Evolutionary conservation across 2,329 filamentous ascomycete species (phyloP), one percentile per base, ranked within the genome.

Genomic region (Verticillium nonalfalfae): DNA sequence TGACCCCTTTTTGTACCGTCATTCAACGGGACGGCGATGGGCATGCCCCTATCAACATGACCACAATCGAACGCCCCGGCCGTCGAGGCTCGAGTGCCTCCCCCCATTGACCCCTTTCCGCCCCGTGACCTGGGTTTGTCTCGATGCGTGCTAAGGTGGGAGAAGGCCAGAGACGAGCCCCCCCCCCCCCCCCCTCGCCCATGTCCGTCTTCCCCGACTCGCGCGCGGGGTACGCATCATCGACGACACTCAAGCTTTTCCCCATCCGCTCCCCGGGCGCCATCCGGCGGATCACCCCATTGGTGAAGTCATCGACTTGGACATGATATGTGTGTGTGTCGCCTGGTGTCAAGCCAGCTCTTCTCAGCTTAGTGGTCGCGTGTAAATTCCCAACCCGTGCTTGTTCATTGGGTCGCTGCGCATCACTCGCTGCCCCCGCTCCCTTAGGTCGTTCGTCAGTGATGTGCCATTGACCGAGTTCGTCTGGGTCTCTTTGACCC

Each of bases 301-400:
- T 65, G 64, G 64, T 64, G 64, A 65, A 61, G 61, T 64, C 62
- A 64, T 52, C 18, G 45, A n/a, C 45, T 18, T 10, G 9, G 9
- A n/a, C 18, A 3, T 52, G 1, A 18, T 21, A 10, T 52, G 45
- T 50, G 40, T 21, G 7, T 9, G 45, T 52, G 40, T 50, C 39
- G 26, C 26, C 26, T 31, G 26, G 26, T 31, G 26, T 31, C 26
- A 31, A 15, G 39, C 15, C 39, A 40, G 35, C 35, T 36, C 52
- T 56, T 35, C 58, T 4, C 35, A 26, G 54, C 35, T 35, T 58
- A 57, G 31, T 35, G 35, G 31, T 18, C 18, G 60, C 10, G 58
- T 38, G 56, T 34, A 59, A 35, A 31, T 63, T 33, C 3, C 61
- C 56, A 33, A 50, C 57, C 58, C 18, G 33, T 52, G 59, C 59